Evolutionary conservation across 2,329 filamentous ascomycete species (phyloP).

Genomic region (Stachybotrys chartarum): DNA sequence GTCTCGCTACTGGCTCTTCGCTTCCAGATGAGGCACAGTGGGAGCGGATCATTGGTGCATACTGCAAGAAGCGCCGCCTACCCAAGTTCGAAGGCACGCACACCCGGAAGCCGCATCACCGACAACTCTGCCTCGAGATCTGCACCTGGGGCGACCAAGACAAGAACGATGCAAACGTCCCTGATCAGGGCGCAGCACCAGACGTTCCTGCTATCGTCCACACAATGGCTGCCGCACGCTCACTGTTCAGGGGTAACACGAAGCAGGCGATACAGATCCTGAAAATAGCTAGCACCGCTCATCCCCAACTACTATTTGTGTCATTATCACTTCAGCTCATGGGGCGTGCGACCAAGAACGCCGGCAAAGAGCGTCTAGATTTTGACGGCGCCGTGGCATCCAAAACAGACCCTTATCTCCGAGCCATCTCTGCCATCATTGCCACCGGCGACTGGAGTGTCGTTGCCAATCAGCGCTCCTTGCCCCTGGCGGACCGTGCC

Average conservation of each 20-base stretch:
- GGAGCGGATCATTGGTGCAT: slow-evolving; percentile 54
- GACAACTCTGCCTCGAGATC: slow-evolving; percentile 68
- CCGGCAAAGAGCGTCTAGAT: slow-evolving; percentile 44
- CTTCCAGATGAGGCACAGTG: slow-evolving; percentile 45
- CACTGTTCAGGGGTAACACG: slow-evolving; percentile 65
- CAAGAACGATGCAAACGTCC: slow-evolving; percentile 35
- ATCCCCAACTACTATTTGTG: slow-evolving; percentile 61
- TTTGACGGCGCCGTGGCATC: slow-evolving; percentile 53
- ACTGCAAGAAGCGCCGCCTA: slow-evolving; percentile 57
- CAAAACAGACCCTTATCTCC: slow-evolving; percentile 69
- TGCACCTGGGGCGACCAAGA: slow-evolving; percentile 62
- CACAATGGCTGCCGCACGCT: slow-evolving; percentile 70
- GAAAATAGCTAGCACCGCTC: slow-evolving; percentile 55
- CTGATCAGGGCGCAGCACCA: slow-evolving; percentile 32
- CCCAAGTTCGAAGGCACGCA: slow-evolving; percentile 54
- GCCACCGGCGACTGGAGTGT: slow-evolving; percentile 69
- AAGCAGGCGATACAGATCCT: slow-evolving; percentile 63
- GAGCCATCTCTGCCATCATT: slow-evolving; percentile 72
- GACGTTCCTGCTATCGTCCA: slow-evolving; percentile 48
- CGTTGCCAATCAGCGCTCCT: slow-evolving; percentile 64
- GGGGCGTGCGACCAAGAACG: slow-evolving; percentile 37
- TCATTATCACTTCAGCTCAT: slow-evolving; percentile 60
- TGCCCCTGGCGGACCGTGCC: slow-evolving; percentile 68
- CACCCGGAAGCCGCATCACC: slow-evolving; percentile 61
- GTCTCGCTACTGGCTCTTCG: slow-evolving; percentile 37